Evolutionary conservation across 2,329 filamentous ascomycete species (phyloP), one percentile per base, ranked within the genome.

Genomic region (Penicillium sp.): DNA sequence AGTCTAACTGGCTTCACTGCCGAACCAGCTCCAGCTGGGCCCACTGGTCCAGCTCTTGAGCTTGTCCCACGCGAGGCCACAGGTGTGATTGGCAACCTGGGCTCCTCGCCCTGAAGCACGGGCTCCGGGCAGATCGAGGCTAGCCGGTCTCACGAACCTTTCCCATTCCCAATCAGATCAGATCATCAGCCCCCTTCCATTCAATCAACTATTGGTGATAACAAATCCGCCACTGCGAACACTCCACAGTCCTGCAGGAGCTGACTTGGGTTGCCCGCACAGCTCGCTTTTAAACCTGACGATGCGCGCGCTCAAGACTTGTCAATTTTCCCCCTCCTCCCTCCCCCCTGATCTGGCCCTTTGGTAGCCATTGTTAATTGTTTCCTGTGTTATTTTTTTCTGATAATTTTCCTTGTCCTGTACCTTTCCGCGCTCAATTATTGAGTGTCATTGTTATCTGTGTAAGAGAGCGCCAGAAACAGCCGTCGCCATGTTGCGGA

Each of bases 401-500:
- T 51, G 56, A 65, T 42, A 60, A 62, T 63, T 61, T 56, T 22
- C 38, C 26, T 49, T 55, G 28, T 47, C 35, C 50, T 53, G 33
- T 45, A 24, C 33, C 15, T 61, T 19, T 53, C 28, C 30, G 45
- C 51, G 53, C 63, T 51, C 37, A 59, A 19, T 44, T 42, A 22
- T 61, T 54, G 63, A 59, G 58, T 63, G 63, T 63, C 19, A 8
- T 40, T 40, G 51, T n/a, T 56, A 58, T 63, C 45, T 62, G 61
- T 62, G 55, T 53, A 45, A 50, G 37, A 58, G 35, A 35, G 12
- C 50, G 38, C 47, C 56, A 62, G 58, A 65, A 54, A 38, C 42
- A 49, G 5, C 26, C 51, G 61, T 72, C 66, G 76, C 69, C 50
- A 79, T 79, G 76, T 73, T 80, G 65, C 76, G 76, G 59, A 74